These are phyloP conservation scores for Naematelia encephala DNA, from an alignment of 768 basidiomycete species.

Conservation along the genomic window DNA sequence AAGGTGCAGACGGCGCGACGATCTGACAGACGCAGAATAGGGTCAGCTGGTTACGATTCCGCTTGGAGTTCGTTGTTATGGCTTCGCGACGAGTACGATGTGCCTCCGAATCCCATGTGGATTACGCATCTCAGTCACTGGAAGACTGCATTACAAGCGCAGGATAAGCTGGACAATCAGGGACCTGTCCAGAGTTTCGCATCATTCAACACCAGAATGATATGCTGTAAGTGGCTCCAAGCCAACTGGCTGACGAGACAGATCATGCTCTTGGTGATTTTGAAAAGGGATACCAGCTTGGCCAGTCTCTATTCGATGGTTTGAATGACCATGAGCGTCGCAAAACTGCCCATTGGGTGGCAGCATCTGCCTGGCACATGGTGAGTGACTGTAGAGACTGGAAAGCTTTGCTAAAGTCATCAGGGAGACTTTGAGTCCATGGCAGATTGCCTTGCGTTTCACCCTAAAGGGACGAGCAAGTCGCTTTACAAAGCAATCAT, in stretches of 20 bases:
- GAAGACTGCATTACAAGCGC: slow-evolving; percentile 29
- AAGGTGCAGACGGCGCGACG: neutral
- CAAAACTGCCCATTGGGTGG: slow-evolving; percentile 44
- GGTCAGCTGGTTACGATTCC: slow-evolving; percentile 28
- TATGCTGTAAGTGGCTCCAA: slow-evolving; percentile 34
- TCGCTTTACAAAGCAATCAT: slow-evolving; percentile 50
- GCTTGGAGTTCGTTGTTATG: slow-evolving; percentile 41
- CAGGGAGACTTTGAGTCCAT: slow-evolving; percentile 48
- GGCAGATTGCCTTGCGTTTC: slow-evolving; percentile 45
- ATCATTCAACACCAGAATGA: slow-evolving; percentile 41
- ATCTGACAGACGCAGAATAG: slow-evolving; percentile 12
- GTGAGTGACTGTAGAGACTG: slow-evolving; percentile 16
- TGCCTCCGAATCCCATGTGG: slow-evolving; percentile 36
- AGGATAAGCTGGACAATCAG: slow-evolving; percentile 27
- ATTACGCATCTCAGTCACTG: slow-evolving; percentile 43
- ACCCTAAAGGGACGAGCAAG: slow-evolving; percentile 46
- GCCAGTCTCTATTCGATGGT: slow-evolving; percentile 35
- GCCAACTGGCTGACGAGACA: slow-evolving; percentile 6
- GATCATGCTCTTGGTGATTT: slow-evolving; percentile 46
- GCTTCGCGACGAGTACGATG: slow-evolving; percentile 34
- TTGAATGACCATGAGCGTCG: slow-evolving; percentile 39
- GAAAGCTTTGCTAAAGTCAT: neutral
- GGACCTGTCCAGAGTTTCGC: slow-evolving; percentile 23
- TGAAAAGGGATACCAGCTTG: slow-evolving; percentile 38
- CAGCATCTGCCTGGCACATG: slow-evolving; percentile 48